A percentile compares a stretch with the other conserved stretches of the same genome.
phyloP scores from a whole-genome alignment of 2,329 filamentous ascomycete species.

The Penicillium expansum region DNA sequence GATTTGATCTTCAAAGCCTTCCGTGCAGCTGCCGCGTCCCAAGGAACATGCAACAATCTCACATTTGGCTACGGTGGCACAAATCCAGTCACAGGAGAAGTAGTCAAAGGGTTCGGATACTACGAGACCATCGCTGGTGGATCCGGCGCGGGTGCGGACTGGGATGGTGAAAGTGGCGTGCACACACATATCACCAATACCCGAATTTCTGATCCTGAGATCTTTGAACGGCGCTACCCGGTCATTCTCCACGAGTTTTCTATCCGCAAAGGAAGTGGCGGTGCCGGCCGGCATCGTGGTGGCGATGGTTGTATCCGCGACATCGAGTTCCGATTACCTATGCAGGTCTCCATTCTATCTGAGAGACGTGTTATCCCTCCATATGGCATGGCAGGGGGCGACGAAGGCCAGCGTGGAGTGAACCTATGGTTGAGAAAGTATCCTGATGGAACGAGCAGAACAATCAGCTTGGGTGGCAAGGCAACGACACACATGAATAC shows the following conservation, averaged over 20 bases:
- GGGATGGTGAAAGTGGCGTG: constrained; percentile 70
- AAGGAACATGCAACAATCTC: constrained; percentile 74
- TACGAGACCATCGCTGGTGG: constrained; percentile 81
- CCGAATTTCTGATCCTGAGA: constrained; percentile 73
- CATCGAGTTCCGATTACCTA: constrained; percentile 73
- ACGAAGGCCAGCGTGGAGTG: constrained; percentile 53
- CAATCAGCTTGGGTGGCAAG: background rate
- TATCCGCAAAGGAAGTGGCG: constrained; percentile 61
- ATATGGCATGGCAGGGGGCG: constrained; percentile 76
- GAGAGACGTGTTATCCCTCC: constrained; percentile 70
- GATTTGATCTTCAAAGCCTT: constrained; percentile 76
- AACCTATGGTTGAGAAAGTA: background rate
- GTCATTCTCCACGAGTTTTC: constrained; percentile 69
- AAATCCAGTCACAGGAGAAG: background rate
- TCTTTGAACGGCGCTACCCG: constrained; percentile 73
- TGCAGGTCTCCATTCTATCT: constrained; percentile 71
- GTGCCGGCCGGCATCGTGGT: constrained; percentile 62
- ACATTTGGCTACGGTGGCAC: constrained; percentile 5
- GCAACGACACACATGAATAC: background rate
- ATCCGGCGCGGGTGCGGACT: constrained; percentile 66
- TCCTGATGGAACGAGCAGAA: background rate
- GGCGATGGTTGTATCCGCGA: constrained; percentile 73
- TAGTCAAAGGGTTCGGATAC: constrained; percentile 59
- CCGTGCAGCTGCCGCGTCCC: constrained; percentile 67
- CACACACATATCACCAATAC: constrained; percentile 85